phyloP scores from a whole-genome alignment of 768 basidiomycete species.

The Antrodiella citrinella region DNA sequence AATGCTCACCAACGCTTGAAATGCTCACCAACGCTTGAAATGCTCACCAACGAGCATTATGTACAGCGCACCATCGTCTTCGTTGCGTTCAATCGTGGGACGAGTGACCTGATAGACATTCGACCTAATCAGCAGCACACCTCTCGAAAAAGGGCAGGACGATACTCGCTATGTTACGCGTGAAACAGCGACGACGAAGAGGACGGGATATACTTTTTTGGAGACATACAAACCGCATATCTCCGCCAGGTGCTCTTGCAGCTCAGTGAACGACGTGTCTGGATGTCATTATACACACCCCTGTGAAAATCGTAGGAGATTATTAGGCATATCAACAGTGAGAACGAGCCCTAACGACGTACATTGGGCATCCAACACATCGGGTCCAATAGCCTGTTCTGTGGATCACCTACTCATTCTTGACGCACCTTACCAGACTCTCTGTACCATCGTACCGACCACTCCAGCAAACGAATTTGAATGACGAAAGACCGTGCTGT shows the following conservation, averaged over 20 bases:
- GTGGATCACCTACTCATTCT: slow-evolving; percentile 1
- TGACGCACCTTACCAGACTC: slow-evolving; percentile 1
- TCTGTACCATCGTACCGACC: too few species aligned
- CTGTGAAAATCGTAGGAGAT: slow-evolving; percentile 11
- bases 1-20: too few species aligned
- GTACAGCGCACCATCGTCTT: slow-evolving; percentile 6
- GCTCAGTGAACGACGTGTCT: slow-evolving; percentile 23
- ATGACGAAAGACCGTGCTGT: too few species aligned
- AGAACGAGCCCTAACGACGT: not conserved
- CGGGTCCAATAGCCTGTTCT: too few species aligned
- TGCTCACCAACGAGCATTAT: slow-evolving; percentile 6
- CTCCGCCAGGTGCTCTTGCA: slow-evolving; percentile 16
- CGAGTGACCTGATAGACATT: slow-evolving; percentile 10
- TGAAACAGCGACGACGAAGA: slow-evolving; percentile 17
- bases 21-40: too few species aligned
- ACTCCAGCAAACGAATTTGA: too few species aligned
- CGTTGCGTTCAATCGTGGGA: slow-evolving; percentile 10
- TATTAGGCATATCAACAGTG: not conserved
- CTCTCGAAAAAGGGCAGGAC: not conserved
- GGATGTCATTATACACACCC: slow-evolving; percentile 14
- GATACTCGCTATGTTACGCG: slow-evolving; percentile 20
- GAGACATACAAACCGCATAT: slow-evolving; percentile 15
- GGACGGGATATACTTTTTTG: slow-evolving; percentile 20
- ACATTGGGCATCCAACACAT: slow-evolving; percentile 1
- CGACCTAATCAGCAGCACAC: not conserved